Conservation (phyloP, 805 yeast genomes). For the Pichia exigua region DNA sequence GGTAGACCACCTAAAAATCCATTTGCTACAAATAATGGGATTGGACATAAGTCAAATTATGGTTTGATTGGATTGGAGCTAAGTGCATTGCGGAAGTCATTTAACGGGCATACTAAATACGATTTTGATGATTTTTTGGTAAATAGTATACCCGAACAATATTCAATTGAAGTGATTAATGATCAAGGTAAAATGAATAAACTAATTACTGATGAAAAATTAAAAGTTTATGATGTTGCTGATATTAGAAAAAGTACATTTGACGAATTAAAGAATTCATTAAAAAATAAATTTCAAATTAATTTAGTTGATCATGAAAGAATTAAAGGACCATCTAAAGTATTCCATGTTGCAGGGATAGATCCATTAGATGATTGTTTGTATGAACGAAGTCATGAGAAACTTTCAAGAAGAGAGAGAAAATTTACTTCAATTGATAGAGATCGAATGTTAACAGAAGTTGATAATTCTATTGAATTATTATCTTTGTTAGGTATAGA, state of each 20-base stretch:
- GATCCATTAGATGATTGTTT: slow-evolving; percentile 43
- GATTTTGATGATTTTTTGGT: slow-evolving; percentile 30
- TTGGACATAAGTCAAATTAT: neutral
- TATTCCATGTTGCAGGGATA: neutral
- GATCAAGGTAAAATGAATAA: neutral
- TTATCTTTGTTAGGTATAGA: slow-evolving; percentile 29
- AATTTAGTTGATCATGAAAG: slow-evolving; percentile 15
- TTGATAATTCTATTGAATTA: slow-evolving; percentile 44
- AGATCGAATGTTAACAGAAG: slow-evolving; percentile 45
- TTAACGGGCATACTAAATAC: slow-evolving; percentile 15
- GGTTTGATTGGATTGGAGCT: slow-evolving; percentile 4
- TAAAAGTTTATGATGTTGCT: neutral
- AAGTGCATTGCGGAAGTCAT: slow-evolving; percentile 16
- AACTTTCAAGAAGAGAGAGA: slow-evolving; percentile 58
- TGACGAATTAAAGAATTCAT: neutral
- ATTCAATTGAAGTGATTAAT: slow-evolving; percentile 16
- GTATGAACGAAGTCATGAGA: slow-evolving; percentile 43
- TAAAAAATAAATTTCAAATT: slow-evolving; percentile 10
- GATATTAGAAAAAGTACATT: neutral
- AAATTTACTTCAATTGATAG: slow-evolving; percentile 50
- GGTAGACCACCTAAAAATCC: neutral
- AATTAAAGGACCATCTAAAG: slow-evolving; percentile 2
- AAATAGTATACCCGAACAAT: slow-evolving; percentile 20
- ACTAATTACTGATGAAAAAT: neutral
- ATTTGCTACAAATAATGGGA: neutral